Evolutionary conservation across 208 protist species (phyloP).

Genomic region (Crithidia acanthocephali): DNA sequence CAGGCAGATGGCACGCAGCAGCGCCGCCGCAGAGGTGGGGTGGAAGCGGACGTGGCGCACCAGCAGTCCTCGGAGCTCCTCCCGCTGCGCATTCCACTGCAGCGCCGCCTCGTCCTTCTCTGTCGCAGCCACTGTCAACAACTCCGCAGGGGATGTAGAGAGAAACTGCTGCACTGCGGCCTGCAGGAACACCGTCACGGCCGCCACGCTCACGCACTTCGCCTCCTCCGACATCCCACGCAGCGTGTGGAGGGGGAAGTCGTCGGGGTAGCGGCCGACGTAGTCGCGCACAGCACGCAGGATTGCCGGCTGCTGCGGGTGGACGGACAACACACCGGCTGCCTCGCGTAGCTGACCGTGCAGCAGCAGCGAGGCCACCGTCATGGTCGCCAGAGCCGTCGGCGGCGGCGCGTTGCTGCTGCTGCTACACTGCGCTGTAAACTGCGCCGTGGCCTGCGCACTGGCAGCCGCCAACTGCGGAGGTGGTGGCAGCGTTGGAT

Average conservation of each 20-base stretch:
- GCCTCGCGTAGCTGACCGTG: conserved; percentile 39
- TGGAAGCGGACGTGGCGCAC: conserved; percentile 54
- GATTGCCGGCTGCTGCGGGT: conserved; percentile 42
- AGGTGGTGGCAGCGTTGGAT: conserved; percentile 19
- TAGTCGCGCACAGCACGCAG: conserved; percentile 25
- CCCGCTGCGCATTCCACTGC: conserved; percentile 7
- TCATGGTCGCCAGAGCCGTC: conserved; percentile 47
- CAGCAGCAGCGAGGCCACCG: conserved; percentile 36
- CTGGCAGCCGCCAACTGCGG: conserved; percentile 10
- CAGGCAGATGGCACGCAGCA: conserved; percentile 58
- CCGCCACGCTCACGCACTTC: conserved; percentile 28
- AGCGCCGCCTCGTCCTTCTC: not conserved
- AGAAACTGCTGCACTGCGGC: conserved; percentile 28
- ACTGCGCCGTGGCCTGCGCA: conserved; percentile 15
- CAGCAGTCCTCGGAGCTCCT: conserved; percentile 42
- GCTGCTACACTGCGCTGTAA: conserved; percentile 33
- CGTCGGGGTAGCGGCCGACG: conserved; percentile 16
- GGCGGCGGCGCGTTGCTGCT: conserved; percentile 58
- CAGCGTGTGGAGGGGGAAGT: conserved; percentile 33
- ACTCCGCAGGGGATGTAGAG: not conserved
- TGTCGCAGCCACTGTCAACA: not conserved
- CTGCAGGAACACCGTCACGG: conserved; percentile 38
- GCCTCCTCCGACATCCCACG: conserved; percentile 36
- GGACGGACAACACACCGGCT: conserved; percentile 42
- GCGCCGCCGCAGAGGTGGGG: conserved; percentile 34